Base-by-base conservation (phyloP, 441 rosid genomes). In the Corymbia calophylla region DNA sequence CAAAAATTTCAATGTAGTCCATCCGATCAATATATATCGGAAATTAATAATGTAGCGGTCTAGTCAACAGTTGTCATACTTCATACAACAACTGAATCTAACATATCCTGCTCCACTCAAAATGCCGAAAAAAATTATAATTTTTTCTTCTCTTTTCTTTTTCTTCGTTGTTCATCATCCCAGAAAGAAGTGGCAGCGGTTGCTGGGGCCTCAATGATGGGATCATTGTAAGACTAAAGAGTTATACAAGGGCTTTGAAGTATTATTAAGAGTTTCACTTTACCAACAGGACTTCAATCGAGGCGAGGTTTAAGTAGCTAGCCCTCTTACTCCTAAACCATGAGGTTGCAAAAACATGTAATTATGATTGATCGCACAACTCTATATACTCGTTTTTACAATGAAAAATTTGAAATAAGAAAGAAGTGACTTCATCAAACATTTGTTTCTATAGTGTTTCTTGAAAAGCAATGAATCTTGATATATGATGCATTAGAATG, bases 21-120 rank as follows among this genome's bases (percentile, higher is more conserved):
- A 35, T 35, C 2, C 23, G 2, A 39, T 1, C 2, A 70, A 18
- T 32, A 2, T 18, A 32, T 32, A 19, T 0, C 3, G 1, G 5
- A 68, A 68, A 32, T 68, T 31, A 3, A 1, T 31, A 9, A 66
- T 1, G 1, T n/a, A 35, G 10, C 2, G 1, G 0, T n/a, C 19
- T n/a, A 64, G 0, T n/a, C 16, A 15, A 9, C 1, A 2, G n/a
- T 7, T 14, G 1, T 2, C 19, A 1, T n/a, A 7, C 70, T 64
- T 6, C 70, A 15, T 14, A 64, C 15, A 19, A 64, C 10, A 8
- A 8, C 1, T 3, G 10, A 8, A 64, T 7, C 4, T 15, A n/a
- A n/a, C 19, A 1, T 64, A 21, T 32, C 47, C 3, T 18, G 0
- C 80, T 68, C 25, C 47, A 68, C 21, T 68, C 11, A 68, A 32